A percentile compares a stretch with the other conserved stretches of the same genome.
phyloP scores from a whole-genome alignment of 805 yeast species.

The Candida anglica region DNA sequence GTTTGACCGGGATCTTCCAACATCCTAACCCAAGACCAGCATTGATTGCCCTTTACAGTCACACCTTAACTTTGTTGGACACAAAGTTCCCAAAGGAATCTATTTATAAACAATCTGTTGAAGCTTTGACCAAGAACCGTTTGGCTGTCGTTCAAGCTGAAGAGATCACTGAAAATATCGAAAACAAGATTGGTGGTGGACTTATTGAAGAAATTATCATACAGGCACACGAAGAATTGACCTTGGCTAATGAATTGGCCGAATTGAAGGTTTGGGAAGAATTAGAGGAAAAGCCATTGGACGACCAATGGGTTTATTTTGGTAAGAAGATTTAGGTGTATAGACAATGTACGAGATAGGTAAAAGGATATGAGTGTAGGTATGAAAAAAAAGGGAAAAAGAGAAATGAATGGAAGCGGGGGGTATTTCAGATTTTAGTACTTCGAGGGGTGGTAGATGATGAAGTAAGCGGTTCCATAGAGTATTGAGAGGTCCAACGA shows the following conservation, averaged over 20 bases:
- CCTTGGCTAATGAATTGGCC: slow-evolving; percentile 62
- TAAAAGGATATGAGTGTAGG: background rate
- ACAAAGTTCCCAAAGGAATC: slow-evolving; percentile 65
- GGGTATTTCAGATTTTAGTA: background rate
- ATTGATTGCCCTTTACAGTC: slow-evolving; percentile 62
- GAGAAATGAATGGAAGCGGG: background rate
- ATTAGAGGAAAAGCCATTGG: slow-evolving; percentile 72
- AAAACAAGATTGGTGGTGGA: slow-evolving; percentile 73
- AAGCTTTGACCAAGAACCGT: slow-evolving; percentile 67
- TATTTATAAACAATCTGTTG: slow-evolving; percentile 74
- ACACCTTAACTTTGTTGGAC: slow-evolving; percentile 57
- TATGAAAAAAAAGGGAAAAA: background rate
- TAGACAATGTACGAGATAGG: too few relatives aligned
- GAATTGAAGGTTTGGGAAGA: slow-evolving; percentile 75
- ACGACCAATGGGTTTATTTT: slow-evolving; percentile 81
- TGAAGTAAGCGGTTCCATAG: too few relatives aligned
- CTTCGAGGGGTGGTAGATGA: too few relatives aligned
- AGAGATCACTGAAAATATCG: slow-evolving; percentile 63
- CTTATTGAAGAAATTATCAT: slow-evolving; percentile 77
- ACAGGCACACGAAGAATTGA: slow-evolving; percentile 80
- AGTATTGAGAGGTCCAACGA: too few relatives aligned
- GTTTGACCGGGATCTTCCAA: slow-evolving; percentile 70
- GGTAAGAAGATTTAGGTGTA: slow-evolving; percentile 55
- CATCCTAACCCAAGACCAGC: slow-evolving; percentile 87
- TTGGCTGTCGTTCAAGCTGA: slow-evolving; percentile 59